These are phyloP conservation scores for Quercus rubra DNA, from an alignment of 306 rosid genomes.

Conservation along the genomic window DNA sequence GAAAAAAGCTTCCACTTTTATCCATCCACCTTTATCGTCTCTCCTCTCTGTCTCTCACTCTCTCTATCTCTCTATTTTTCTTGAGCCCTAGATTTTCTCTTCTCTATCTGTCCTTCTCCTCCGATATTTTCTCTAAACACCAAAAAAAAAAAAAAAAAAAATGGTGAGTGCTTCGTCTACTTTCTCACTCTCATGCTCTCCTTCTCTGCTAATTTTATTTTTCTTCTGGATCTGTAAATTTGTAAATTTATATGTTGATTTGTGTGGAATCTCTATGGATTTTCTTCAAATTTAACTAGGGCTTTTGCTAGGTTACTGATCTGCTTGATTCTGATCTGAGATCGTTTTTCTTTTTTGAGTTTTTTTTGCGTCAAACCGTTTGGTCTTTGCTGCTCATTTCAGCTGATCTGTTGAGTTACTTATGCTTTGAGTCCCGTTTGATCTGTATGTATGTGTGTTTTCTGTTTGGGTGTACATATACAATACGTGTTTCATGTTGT, in stretches of 20 bases:
- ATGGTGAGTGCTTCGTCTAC: slow-evolving; percentile 35
- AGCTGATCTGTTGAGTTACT: neutral
- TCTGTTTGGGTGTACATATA: neutral
- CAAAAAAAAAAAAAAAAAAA: neutral
- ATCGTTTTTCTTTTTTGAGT: neutral
- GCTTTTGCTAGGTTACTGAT: neutral
- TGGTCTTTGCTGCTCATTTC: neutral
- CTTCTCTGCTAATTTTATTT: too few species aligned
- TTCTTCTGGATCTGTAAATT: slow-evolving; percentile 8
- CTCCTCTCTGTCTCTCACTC: neutral
- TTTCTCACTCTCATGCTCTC: neutral
- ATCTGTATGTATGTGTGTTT: neutral
- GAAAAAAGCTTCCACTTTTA: neutral
- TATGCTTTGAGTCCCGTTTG: neutral
- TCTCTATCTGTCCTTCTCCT: slow-evolving; percentile 6
- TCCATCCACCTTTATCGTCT: neutral
- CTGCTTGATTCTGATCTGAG: neutral
- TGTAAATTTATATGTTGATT: neutral
- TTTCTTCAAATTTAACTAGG: neutral
- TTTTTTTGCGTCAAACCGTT: neutral
- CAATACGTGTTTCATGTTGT: neutral
- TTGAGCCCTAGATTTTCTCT: slow-evolving; percentile 37
- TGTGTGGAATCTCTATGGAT: neutral
- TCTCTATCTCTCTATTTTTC: slow-evolving; percentile 4
- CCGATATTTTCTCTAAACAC: slow-evolving; percentile 15